Conservation (phyloP, 2,329 filamentous ascomycete genomes). For the Cladophialophora psammophila region DNA sequence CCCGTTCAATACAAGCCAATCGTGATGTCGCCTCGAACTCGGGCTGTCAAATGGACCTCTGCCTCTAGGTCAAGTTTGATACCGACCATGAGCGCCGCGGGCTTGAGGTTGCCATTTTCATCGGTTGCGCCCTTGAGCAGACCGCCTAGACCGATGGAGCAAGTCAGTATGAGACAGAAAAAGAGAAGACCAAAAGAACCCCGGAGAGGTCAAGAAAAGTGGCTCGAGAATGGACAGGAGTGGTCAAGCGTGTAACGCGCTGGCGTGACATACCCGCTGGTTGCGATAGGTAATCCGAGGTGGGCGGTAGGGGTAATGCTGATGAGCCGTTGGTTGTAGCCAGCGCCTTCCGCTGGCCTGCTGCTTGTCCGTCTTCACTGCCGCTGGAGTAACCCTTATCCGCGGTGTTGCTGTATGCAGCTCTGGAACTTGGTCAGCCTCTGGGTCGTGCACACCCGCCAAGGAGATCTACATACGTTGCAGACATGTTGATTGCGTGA, state of each 20-base stretch:
- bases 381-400: slow-evolving; percentile 46
- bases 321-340: slow-evolving; percentile 7
- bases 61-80: slow-evolving; percentile 71
- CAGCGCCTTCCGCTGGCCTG: slow-evolving; percentile 43
- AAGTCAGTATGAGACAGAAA: not conserved
- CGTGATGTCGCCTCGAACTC: slow-evolving; percentile 67
- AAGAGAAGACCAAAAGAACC: not conserved
- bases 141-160: slow-evolving; percentile 50
- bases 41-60: slow-evolving; percentile 67
- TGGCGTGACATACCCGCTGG: slow-evolving; percentile 45
- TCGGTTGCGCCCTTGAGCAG: slow-evolving; percentile 59
- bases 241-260: too few species aligned
- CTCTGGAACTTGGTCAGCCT: slow-evolving; percentile 3
- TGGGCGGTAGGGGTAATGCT: slow-evolving; percentile 44
- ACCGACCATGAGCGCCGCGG: slow-evolving; percentile 65
- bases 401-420: slow-evolving; percentile 33
- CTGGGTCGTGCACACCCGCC: not conserved
- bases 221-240: too few species aligned
- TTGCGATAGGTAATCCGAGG: slow-evolving; percentile 49
- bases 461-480: slow-evolving; percentile 27
- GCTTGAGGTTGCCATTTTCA: slow-evolving; percentile 64
- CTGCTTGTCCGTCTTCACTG: slow-evolving; percentile 52
- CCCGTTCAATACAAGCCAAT: slow-evolving; percentile 61
- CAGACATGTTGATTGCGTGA: slow-evolving; percentile 43
- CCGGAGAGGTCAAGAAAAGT: too few species aligned